Percentiles rank a stretch among this genome's conserved stretches.
phyloP scores from a whole-genome alignment of 225 moss, liverwort and hornwort genomes.

The Bryoerythrophyllum caledonicum region DNA sequence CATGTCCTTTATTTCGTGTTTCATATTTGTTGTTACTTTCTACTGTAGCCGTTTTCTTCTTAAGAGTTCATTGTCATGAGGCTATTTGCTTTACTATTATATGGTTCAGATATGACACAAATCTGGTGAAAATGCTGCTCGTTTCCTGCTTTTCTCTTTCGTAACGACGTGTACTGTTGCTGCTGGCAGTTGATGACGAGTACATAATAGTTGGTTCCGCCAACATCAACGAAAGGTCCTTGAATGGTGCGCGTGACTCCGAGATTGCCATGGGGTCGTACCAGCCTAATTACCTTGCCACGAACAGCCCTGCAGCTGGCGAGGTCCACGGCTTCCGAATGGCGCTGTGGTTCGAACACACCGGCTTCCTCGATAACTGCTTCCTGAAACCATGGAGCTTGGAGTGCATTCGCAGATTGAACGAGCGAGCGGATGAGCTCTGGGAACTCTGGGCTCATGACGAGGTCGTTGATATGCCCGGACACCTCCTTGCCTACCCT shows the following conservation, averaged over 20 bases:
- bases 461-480: conserved; percentile 67
- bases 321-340: conserved; percentile 86
- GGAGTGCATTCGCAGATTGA: conserved; percentile 57
- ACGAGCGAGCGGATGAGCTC: conserved; percentile 56
- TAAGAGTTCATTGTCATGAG: background rate
- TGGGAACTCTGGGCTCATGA: conserved; percentile 65
- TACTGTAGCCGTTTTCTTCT: background rate
- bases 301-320: conserved; percentile 46
- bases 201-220: conserved; percentile 89
- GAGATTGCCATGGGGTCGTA: conserved; percentile 93
- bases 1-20: background rate
- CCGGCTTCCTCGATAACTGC: conserved; percentile 58
- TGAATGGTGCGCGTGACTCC: conserved; percentile 86
- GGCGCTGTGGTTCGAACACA: conserved; percentile 88
- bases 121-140: background rate
- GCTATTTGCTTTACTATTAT: background rate
- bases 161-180: background rate
- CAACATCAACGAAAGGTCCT: conserved; percentile 93
- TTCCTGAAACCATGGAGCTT: conserved; percentile 65
- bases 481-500: conserved; percentile 79
- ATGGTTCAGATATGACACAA: background rate
- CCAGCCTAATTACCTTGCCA: conserved; percentile 62
- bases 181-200: conserved; percentile 84
- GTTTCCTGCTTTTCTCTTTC: background rate
- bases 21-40: background rate